phyloP scores from a whole-genome alignment of 1,139 yeast species.

The Magnusiomyces tetraspermus region DNA sequence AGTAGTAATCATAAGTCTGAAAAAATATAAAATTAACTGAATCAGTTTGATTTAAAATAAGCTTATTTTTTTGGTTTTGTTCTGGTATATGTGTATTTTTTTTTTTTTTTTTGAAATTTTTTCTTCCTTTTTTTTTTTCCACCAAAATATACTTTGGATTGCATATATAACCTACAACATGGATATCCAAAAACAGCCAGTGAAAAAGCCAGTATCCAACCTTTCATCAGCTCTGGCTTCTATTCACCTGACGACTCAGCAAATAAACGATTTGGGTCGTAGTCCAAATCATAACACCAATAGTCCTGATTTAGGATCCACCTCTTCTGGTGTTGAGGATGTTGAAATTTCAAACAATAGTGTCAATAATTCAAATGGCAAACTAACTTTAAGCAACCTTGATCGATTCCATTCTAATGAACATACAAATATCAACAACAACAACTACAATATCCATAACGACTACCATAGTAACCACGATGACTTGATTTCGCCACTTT shows the following conservation, averaged over 20 bases:
- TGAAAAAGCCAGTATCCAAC: conserved; percentile 22
- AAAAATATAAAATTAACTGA: too few species aligned
- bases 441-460: not conserved
- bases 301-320: not conserved
- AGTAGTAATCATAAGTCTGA: too few species aligned
- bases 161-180: conserved; percentile 4
- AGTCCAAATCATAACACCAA: not conserved
- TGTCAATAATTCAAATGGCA: not conserved
- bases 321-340: not conserved
- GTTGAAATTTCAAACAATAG: not conserved
- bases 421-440: conserved; percentile 4
- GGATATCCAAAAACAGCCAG: conserved; percentile 8
- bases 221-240: conserved; percentile 29
- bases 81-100: too few species aligned
- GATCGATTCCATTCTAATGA: conserved; percentile 3
- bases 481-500: not conserved
- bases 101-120: too few species aligned
- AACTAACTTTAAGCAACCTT: not conserved
- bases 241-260: conserved; percentile 19
- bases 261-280: not conserved
- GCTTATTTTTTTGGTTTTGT: too few species aligned
- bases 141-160: not conserved
- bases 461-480: not conserved
- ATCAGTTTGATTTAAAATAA: too few species aligned
- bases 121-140: not conserved